Evolutionary conservation across 1,284 basidiomycete genomes (phyloP).

Genomic region (Wolfiporia cocos): DNA sequence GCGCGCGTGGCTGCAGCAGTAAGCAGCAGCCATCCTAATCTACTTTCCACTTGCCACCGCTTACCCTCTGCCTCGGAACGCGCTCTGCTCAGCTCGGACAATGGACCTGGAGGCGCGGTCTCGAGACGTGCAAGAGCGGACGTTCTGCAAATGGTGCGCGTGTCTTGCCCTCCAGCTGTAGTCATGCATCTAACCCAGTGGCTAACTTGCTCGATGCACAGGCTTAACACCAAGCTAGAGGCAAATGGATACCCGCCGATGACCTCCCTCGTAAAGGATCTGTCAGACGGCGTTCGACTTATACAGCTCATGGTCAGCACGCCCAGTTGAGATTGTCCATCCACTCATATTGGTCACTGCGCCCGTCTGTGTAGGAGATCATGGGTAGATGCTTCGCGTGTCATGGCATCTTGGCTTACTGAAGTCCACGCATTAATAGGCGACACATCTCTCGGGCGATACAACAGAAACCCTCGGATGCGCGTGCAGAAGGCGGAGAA

Average conservation of each 20-base stretch:
- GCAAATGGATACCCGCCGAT: constrained; percentile 84
- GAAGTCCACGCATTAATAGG: constrained; percentile 36
- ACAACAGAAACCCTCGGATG: constrained; percentile 87
- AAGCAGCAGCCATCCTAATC: constrained; percentile 11
- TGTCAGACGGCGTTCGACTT: constrained; percentile 91
- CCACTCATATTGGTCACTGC: constrained; percentile 1
- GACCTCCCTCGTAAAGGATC: constrained; percentile 84
- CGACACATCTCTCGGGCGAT: constrained; percentile 85
- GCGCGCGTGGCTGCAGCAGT: no score
- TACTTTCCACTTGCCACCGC: constrained; percentile 4
- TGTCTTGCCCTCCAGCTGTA: neutral
- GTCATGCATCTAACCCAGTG: constrained; percentile 3
- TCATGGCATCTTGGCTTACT: neutral
- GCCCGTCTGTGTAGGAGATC: constrained; percentile 62
- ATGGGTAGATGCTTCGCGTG: constrained; percentile 55
- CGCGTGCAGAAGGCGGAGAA: constrained; percentile 98
- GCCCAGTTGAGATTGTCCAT: neutral
- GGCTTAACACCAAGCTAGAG: constrained; percentile 96
- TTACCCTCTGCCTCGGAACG: constrained; percentile 6
- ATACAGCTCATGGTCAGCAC: constrained; percentile 83
- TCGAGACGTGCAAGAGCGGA: constrained; percentile 64
- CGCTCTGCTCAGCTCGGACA: no score
- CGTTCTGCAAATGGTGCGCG: constrained; percentile 82
- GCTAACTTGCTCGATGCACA: constrained; percentile 20
- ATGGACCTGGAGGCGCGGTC: constrained; percentile 48